Percentiles rank a stretch among this genome's conserved stretches.
These are phyloP conservation scores for Syzygium syzygioides DNA, from an alignment of 441 rosid species.

Conservation along the genomic window DNA sequence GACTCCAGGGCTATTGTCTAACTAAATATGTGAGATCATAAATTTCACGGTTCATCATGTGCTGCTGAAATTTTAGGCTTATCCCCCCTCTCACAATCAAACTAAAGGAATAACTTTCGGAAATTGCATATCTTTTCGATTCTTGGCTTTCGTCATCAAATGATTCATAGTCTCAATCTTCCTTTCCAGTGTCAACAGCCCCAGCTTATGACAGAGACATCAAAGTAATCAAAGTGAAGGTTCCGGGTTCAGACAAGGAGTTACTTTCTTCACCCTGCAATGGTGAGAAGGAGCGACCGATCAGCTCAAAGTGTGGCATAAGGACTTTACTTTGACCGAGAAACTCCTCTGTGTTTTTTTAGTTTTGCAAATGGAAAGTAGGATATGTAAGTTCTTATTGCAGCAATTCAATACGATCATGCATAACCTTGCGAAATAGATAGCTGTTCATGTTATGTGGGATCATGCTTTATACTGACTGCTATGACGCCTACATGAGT, in stretches of 20 bases:
- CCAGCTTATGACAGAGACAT: slow-evolving; percentile 63
- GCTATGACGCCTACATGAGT: not conserved
- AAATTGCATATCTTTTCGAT: not conserved
- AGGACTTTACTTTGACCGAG: not conserved
- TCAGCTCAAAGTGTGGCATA: slow-evolving; percentile 93
- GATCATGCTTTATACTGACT: not conserved
- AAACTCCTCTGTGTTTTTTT: not conserved
- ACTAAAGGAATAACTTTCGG: not conserved
- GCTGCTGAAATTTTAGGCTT: no score
- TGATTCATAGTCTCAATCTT: not conserved
- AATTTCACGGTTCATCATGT: no score
- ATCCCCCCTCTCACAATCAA: not conserved
- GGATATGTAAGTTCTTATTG: not conserved
- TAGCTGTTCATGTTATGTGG: not conserved
- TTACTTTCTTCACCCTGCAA: slow-evolving; percentile 91
- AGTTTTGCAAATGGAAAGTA: not conserved
- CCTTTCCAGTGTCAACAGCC: slow-evolving; percentile 69
- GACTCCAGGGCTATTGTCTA: not conserved
- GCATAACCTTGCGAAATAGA: not conserved
- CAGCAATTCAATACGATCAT: not conserved
- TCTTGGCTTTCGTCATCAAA: not conserved
- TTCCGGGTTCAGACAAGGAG: slow-evolving; percentile 82
- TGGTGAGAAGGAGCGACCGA: slow-evolving; percentile 79
- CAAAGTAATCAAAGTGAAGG: slow-evolving; percentile 76
- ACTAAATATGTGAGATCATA: not conserved